Base-by-base conservation (phyloP, 225 moss, liverwort and hornwort species). In the Polytrichum formosum region DNA sequence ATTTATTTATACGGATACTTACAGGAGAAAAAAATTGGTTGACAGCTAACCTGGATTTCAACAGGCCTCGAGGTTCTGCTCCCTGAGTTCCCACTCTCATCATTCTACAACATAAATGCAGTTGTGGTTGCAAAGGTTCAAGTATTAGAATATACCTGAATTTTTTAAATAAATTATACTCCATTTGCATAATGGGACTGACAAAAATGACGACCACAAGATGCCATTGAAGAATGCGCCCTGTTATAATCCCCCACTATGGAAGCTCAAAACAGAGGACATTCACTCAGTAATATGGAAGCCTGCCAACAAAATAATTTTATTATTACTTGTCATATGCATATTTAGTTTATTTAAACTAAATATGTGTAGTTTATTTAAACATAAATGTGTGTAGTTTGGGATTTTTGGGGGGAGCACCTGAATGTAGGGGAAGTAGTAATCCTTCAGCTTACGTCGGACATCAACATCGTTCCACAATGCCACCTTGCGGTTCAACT, bases 1-100 rank as follows among this genome's bases (percentile, higher is more conserved):
- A 3, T 46, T 46, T 46, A 46, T 16, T 13, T 16, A 9, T 9
- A 0, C 2, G 2, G 35, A 35, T 35, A 35, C 2, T 8, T 2
- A 2, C 9, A 35, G 46, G 46, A 46, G 46, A 37, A 46, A 46
- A 16, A 3, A 2, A 16, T 46, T 13, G 16, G 0, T 46, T 46
- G 46, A 69, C 26, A 67, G 53, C 28, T 62, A 26, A 71, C 63
- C 62, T 33, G 20, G n/a, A 73, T 65, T 5, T 55, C 73, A 0
- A 75, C 68, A 3, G 75, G 75, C n/a, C 75, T 75, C 19, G 75
- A 27, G 5, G 75, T 75, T 61, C 28, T 63, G 54, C 75, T 68
- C 13, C 25, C 20, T 7, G 68, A 68, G 7, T 62, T 61, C 22
- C 53, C 62, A 28, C 55, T 68, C 22, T 75, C 75, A 28, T 75